Conservation (phyloP, 2,329 filamentous ascomycete genomes). For the Acarospora socialis region DNA sequence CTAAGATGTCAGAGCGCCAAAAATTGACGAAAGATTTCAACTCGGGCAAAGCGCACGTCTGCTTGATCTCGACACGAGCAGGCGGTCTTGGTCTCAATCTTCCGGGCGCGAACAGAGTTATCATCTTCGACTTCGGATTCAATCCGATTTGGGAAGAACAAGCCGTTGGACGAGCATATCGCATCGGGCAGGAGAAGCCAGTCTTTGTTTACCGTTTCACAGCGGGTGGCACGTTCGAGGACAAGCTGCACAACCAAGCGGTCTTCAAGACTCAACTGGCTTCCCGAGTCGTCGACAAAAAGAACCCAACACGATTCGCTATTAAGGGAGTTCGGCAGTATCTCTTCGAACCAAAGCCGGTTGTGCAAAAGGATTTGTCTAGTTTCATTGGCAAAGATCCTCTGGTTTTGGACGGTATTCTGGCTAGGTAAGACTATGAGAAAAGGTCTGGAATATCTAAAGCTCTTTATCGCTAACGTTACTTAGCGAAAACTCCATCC, state of each 20-base stretch:
- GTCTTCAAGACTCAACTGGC: constrained; percentile 75
- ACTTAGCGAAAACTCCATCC: constrained; percentile 30
- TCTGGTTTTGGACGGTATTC: constrained; percentile 45
- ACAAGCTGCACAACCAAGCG: constrained; percentile 54
- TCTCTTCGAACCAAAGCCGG: constrained; percentile 43
- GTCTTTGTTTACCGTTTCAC: constrained; percentile 79
- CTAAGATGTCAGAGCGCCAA: constrained; percentile 44
- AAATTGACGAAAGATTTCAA: constrained; percentile 56
- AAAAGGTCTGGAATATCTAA: too few relatives aligned
- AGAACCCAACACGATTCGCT: constrained; percentile 56
- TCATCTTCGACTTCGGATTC: constrained; percentile 73
- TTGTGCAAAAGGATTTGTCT: constrained; percentile 37
- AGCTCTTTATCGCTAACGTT: too few relatives aligned
- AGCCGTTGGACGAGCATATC: constrained; percentile 73
- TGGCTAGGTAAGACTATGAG: constrained; percentile 36
- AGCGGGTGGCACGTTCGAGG: constrained; percentile 65
- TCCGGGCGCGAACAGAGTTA: constrained; percentile 65
- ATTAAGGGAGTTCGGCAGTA: constrained; percentile 40
- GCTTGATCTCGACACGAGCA: constrained; percentile 70
- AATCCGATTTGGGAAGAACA: constrained; percentile 75
- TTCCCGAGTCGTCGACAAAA: constrained; percentile 68
- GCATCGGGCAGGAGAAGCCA: constrained; percentile 64
- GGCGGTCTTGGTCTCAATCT: constrained; percentile 78
- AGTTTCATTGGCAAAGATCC: constrained; percentile 45
- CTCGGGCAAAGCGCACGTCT: constrained; percentile 39